Evolutionary conservation across 1,284 basidiomycete species (phyloP).

Genomic region (Boletellus sp.): DNA sequence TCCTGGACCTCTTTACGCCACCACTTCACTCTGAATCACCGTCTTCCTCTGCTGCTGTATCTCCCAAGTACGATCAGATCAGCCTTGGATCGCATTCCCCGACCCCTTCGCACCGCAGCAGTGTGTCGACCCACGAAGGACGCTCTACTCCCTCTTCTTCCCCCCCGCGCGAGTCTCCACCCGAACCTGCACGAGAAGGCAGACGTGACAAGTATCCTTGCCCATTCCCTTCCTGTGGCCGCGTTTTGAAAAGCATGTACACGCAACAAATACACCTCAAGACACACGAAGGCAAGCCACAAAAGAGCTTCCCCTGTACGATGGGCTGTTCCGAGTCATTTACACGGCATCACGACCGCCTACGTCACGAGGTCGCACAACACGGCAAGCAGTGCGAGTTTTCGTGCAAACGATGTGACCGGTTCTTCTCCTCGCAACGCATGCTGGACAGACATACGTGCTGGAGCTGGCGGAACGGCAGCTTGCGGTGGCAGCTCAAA

Average conservation of each 20-base stretch:
- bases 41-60: neutral
- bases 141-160: neutral
- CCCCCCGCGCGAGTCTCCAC: neutral
- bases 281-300: neutral
- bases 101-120: neutral
- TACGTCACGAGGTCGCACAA: constrained; percentile 5
- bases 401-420: constrained; percentile 1
- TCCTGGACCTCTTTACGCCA: no score
- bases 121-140: neutral
- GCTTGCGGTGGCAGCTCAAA: constrained; percentile 4
- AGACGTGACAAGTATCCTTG: neutral
- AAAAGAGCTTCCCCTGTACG: constrained; percentile 2
- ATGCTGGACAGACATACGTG: constrained; percentile 7
- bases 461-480: constrained; percentile 1
- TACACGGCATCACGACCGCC: constrained; percentile 6
- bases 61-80: neutral
- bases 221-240: neutral
- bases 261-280: constrained; percentile 3
- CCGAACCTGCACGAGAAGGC: neutral
- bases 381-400: constrained; percentile 8
- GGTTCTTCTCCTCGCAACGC: constrained; percentile 4
- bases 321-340: constrained; percentile 6
- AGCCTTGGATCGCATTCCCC: neutral
- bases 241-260: constrained; percentile 3
- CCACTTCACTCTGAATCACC: no score